phyloP scores from a whole-genome alignment of 2,329 filamentous ascomycete genomes.

The Sarocladiaceae sp. region DNA sequence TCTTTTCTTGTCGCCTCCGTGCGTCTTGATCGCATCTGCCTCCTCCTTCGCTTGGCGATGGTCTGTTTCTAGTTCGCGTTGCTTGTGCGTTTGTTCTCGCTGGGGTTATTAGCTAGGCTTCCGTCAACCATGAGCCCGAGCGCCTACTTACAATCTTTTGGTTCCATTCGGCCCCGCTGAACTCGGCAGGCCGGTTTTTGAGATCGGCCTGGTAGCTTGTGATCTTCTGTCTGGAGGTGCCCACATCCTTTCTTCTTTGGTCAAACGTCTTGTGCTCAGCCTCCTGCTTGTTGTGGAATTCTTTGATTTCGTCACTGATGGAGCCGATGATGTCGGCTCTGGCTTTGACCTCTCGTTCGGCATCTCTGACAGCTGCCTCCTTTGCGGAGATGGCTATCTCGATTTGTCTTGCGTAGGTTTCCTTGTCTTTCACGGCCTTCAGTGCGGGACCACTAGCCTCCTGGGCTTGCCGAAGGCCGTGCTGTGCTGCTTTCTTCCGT shows the following conservation, averaged over 20 bases:
- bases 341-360: conserved; percentile 45
- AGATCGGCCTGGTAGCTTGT: conserved; percentile 56
- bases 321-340: conserved; percentile 31
- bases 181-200: conserved; percentile 56
- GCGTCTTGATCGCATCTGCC: conserved; percentile 25
- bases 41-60: conserved; percentile 34
- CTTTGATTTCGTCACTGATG: conserved; percentile 33
- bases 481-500: conserved; percentile 45
- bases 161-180: conserved; percentile 66
- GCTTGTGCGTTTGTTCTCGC: conserved; percentile 54
- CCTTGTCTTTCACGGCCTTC: conserved; percentile 61
- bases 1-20: conserved; percentile 29
- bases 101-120: conserved; percentile 21
- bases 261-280: conserved; percentile 44
- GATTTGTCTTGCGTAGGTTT: conserved; percentile 57
- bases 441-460: conserved; percentile 58
- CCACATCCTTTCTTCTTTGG: conserved; percentile 45
- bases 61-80: conserved; percentile 44
- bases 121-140: background rate
- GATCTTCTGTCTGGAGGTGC: conserved; percentile 49
- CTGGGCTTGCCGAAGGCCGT: conserved; percentile 55
- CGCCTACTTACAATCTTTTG: conserved; percentile 56
- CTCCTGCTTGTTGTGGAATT: conserved; percentile 36
- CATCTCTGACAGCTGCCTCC: conserved; percentile 43
- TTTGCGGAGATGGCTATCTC: conserved; percentile 49